phyloP scores from a whole-genome alignment of 495 filamentous ascomycete genomes.

The Lasiosphaeris hirsuta region DNA sequence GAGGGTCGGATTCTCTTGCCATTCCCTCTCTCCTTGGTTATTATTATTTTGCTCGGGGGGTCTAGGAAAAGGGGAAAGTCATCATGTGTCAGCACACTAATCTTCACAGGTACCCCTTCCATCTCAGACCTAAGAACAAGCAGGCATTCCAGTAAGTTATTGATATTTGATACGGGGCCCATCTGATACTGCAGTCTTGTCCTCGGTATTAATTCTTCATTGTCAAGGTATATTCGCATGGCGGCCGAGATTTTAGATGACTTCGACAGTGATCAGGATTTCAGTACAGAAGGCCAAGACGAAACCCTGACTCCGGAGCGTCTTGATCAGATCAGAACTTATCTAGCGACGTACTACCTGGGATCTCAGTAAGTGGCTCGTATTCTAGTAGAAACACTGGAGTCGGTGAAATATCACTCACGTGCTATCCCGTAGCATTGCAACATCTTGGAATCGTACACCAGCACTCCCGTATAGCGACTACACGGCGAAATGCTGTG shows the following conservation, averaged over 20 bases:
- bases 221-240: slow-evolving; percentile 36
- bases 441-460: slow-evolving; percentile 32
- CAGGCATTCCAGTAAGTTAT: slow-evolving; percentile 37
- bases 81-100: neutral
- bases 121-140: slow-evolving; percentile 45
- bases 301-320: slow-evolving; percentile 13
- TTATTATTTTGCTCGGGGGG: no score
- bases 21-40: neutral
- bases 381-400: neutral
- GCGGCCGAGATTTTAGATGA: slow-evolving; percentile 44
- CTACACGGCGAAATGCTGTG: slow-evolving; percentile 35
- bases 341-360: slow-evolving; percentile 37
- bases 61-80: no score
- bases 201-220: no score
- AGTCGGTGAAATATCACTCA: neutral
- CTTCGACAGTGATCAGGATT: slow-evolving; percentile 39
- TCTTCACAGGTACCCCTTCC: slow-evolving; percentile 43
- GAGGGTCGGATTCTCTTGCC: neutral
- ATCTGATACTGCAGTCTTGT: no score
- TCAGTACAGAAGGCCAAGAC: slow-evolving; percentile 8
- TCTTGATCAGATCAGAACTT: slow-evolving; percentile 38
- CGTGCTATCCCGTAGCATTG: slow-evolving; percentile 22
- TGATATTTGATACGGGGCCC: no score
- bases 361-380: slow-evolving; percentile 33
- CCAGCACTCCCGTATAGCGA: slow-evolving; percentile 26